Conservation (phyloP, 768 basidiomycete genomes). For the Sarcomyxa edulis region DNA sequence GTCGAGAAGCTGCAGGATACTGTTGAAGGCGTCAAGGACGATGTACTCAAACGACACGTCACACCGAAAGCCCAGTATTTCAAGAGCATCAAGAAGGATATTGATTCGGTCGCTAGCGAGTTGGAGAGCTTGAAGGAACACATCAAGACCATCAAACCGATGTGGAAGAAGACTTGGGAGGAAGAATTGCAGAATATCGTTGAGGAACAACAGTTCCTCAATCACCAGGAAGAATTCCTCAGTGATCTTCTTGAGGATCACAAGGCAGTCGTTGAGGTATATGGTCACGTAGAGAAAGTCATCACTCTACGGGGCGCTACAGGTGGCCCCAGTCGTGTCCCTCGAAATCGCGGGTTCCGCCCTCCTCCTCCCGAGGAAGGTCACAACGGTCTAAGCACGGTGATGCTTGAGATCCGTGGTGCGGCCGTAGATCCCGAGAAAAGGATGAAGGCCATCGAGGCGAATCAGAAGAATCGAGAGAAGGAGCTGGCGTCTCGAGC, state of each 20-base stretch:
- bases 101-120: conserved; percentile 60
- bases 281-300: conserved; percentile 88
- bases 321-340: conserved; percentile 30
- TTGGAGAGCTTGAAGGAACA: conserved; percentile 77
- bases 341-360: conserved; percentile 45
- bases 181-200: conserved; percentile 94
- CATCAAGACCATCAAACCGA: conserved; percentile 85
- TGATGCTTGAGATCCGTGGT: conserved; percentile 88
- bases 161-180: conserved; percentile 99
- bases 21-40: conserved; percentile 84
- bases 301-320: conserved; percentile 56
- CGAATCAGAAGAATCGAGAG: conserved; percentile 75
- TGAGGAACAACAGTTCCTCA: conserved; percentile 93
- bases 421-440: conserved; percentile 77
- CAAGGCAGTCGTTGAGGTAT: conserved; percentile 83
- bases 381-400: conserved; percentile 61
- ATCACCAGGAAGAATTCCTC: conserved; percentile 89
- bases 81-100: conserved; percentile 66
- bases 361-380: conserved; percentile 65
- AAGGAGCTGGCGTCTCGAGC: conserved; percentile 65
- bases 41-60: conserved; percentile 85
- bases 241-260: conserved; percentile 87
- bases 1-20: conserved; percentile 92
- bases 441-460: conserved; percentile 90
- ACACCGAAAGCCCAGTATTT: conserved; percentile 74